phyloP scores from a whole-genome alignment of 2,329 filamentous ascomycete species.

The Pyrenophora teres region DNA sequence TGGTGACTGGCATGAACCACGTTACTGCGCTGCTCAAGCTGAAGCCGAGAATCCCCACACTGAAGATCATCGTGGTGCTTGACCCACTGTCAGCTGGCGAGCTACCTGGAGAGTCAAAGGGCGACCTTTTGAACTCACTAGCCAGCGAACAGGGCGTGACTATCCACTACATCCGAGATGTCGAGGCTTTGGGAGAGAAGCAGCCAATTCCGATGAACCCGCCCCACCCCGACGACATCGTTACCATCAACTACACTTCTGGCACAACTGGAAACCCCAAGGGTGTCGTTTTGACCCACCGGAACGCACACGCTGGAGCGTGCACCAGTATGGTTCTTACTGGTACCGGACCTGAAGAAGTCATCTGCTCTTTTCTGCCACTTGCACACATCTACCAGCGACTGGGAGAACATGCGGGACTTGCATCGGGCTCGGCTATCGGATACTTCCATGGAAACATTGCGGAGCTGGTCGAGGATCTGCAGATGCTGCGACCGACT shows the following conservation, averaged over 20 bases:
- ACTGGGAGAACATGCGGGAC: constrained; percentile 74
- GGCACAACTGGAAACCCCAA: constrained; percentile 84
- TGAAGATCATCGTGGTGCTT: constrained; percentile 87
- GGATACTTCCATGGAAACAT: constrained; percentile 97
- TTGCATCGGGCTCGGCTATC: constrained; percentile 74
- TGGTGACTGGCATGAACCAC: constrained; percentile 80
- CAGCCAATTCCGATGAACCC: constrained; percentile 72
- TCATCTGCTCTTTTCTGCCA: constrained; percentile 84
- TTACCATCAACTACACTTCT: constrained; percentile 91
- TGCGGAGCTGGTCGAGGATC: constrained; percentile 81
- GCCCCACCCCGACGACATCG: constrained; percentile 73
- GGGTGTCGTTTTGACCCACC: constrained; percentile 81
- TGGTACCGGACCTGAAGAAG: constrained; percentile 62
- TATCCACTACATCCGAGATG: constrained; percentile 77
- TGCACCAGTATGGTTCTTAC: constrained; percentile 63
- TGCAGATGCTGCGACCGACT: constrained; percentile 84
- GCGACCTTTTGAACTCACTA: constrained; percentile 73
- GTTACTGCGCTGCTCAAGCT: constrained; percentile 82
- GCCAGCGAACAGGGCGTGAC: constrained; percentile 74
- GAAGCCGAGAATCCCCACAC: constrained; percentile 71
- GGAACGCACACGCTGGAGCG: constrained; percentile 76
- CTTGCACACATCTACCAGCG: constrained; percentile 94
- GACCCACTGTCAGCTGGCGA: constrained; percentile 84
- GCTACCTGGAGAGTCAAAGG: constrained; percentile 75
- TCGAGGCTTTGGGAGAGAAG: constrained; percentile 78